Evolutionary conservation across 2,329 filamentous ascomycete genomes (phyloP).

Genomic region (Fusarium sacchari): DNA sequence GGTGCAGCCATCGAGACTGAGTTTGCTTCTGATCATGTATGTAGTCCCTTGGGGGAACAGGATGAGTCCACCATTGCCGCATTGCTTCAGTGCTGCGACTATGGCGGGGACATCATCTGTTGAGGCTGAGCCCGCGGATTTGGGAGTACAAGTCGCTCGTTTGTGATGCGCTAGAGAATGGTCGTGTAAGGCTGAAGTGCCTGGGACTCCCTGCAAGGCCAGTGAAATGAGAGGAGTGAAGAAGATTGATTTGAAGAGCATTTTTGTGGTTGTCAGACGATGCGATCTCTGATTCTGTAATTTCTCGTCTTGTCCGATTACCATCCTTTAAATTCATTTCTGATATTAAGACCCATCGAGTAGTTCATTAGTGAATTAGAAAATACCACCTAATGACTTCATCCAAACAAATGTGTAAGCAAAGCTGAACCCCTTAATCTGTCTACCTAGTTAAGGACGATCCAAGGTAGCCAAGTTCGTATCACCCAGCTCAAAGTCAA

Average conservation of each 20-base stretch:
- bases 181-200: not conserved
- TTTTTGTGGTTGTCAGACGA: not conserved
- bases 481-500: not conserved
- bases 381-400: not conserved
- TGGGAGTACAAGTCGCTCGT: not conserved
- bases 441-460: not conserved
- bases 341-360: fast-evolving
- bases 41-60: not conserved
- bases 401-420: no score
- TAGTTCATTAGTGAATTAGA: no score
- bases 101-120: not conserved
- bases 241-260: not conserved
- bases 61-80: not conserved
- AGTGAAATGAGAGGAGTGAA: not conserved
- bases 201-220: not conserved
- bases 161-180: not conserved
- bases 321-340: not conserved
- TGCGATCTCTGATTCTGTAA: not conserved
- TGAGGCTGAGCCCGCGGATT: not conserved
- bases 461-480: fast-evolving
- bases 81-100: not conserved
- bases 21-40: not conserved
- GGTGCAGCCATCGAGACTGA: not conserved
- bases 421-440: not conserved
- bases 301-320: not conserved